Percentiles rank a stretch among this genome's conserved stretches.
phyloP scores from a whole-genome alignment of 129 eudicot genomes.

The Tagetes erecta region DNA sequence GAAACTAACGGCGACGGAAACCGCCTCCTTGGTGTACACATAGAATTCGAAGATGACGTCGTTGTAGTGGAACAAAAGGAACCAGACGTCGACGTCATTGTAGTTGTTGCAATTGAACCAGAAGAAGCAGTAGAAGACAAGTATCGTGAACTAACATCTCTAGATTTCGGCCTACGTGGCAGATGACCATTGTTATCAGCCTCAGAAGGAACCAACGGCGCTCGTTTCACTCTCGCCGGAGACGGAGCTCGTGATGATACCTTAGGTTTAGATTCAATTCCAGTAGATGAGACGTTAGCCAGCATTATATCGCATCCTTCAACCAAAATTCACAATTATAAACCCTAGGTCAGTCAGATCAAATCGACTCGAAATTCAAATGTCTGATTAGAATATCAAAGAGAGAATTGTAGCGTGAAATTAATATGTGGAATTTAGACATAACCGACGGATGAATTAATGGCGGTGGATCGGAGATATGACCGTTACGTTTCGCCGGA shows the following conservation, averaged over 20 bases:
- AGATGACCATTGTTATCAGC: conserved; percentile 50
- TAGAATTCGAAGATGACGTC: conserved; percentile 51
- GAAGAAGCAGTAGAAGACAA: conserved; percentile 46
- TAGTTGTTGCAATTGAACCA: conserved; percentile 44
- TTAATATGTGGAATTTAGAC: conserved; percentile 20
- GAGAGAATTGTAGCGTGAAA: conserved; percentile 14
- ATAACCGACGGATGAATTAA: conserved; percentile 19
- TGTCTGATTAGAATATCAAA: not conserved
- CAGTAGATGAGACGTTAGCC: conserved; percentile 45
- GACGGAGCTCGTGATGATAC: conserved; percentile 36
- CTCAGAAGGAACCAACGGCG: conserved; percentile 68
- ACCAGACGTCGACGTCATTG: conserved; percentile 48
- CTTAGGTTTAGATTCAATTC: conserved; percentile 44
- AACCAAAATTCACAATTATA: conserved; percentile 19
- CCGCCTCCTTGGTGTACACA: conserved; percentile 40
- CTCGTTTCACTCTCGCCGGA: conserved; percentile 49
- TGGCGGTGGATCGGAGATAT: conserved; percentile 12
- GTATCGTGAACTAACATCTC: conserved; percentile 70
- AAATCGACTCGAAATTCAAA: conserved; percentile 15
- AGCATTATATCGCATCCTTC: conserved; percentile 49
- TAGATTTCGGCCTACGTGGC: conserved; percentile 62
- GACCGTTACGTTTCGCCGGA: conserved; percentile 37
- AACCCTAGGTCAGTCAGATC: conserved; percentile 25
- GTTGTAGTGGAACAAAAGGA: conserved; percentile 36
- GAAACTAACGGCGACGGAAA: conserved; percentile 46